These are phyloP conservation scores for Monosporascus sp. DNA, from an alignment of 2,329 filamentous ascomycete species.

Conservation along the genomic window DNA sequence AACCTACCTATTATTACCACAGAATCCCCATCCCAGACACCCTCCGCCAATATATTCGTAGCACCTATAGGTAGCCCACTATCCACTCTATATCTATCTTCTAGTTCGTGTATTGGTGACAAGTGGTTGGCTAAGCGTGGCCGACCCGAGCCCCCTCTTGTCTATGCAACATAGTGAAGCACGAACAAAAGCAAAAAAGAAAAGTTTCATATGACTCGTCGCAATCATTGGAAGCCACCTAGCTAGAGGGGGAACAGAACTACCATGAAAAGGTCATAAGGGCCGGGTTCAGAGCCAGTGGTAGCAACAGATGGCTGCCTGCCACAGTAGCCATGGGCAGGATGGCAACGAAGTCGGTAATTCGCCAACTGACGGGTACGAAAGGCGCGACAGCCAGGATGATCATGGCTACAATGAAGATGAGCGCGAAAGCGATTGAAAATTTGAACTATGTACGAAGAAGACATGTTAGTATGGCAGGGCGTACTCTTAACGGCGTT, in stretches of 20 bases:
- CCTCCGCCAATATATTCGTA: no score
- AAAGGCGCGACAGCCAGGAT: slow-evolving; percentile 59
- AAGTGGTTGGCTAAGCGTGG: no score
- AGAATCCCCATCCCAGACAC: no score
- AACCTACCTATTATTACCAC: no score
- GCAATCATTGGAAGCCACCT: no score
- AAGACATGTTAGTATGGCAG: background rate
- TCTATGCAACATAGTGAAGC: no score
- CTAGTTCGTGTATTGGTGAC: no score
- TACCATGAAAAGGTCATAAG: slow-evolving; percentile 77
- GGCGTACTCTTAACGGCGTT: slow-evolving; percentile 11
- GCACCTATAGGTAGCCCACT: no score
- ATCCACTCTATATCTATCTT: no score
- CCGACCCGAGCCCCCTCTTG: no score
- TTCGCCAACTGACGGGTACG: slow-evolving; percentile 59
- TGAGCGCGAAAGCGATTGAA: slow-evolving; percentile 56
- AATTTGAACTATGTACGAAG: slow-evolving; percentile 57
- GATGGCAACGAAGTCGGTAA: slow-evolving; percentile 69
- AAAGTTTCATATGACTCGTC: no score
- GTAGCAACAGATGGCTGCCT: slow-evolving; percentile 63
- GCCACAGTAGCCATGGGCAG: slow-evolving; percentile 70
- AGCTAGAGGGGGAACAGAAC: background rate
- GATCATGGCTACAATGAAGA: slow-evolving; percentile 57
- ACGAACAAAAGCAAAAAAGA: no score
- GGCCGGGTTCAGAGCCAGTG: slow-evolving; percentile 70